Evolutionary conservation across 2,329 filamentous ascomycete genomes (phyloP).

Genomic region (Cryphonectria parasitica): DNA sequence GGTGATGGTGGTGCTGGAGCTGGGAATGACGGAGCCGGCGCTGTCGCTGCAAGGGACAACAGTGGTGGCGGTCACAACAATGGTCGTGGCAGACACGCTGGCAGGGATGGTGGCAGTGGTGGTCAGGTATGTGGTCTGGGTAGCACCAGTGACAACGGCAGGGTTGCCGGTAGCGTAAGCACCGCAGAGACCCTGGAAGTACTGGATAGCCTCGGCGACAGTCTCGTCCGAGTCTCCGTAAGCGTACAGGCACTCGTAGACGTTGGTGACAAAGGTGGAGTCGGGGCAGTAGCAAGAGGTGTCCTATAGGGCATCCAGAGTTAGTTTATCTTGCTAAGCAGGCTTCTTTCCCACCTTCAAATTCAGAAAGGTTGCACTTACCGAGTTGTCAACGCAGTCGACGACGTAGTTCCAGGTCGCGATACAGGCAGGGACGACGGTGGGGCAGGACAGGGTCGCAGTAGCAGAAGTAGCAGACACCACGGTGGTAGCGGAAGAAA

Average conservation of each 20-base stretch:
- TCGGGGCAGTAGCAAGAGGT: conserved; percentile 85
- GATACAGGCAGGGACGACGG: conserved; percentile 82
- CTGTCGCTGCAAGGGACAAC: conserved; percentile 54
- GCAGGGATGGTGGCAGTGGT: conserved; percentile 50
- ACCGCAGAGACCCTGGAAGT: conserved; percentile 92
- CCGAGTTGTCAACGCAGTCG: conserved; percentile 79
- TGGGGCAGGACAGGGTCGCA: conserved; percentile 62
- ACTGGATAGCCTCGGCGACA: conserved; percentile 73
- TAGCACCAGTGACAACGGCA: conserved; percentile 77
- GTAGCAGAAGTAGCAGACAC: conserved; percentile 43
- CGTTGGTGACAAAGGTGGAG: conserved; percentile 72
- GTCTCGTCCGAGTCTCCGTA: conserved; percentile 70
- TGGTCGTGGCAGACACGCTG: conserved; percentile 48
- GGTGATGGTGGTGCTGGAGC: conserved; percentile 56
- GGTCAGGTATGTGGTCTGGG: conserved; percentile 64
- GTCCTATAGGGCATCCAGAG: conserved; percentile 42
- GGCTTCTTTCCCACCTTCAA: neutral
- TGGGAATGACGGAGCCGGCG: conserved; percentile 51
- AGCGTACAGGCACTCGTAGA: conserved; percentile 81
- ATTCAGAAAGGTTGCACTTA: neutral
- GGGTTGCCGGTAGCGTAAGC: conserved; percentile 75
- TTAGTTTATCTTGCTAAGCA: neutral
- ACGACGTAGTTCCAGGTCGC: conserved; percentile 84
- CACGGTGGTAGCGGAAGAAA: conserved; percentile 45
- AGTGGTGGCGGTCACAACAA: conserved; percentile 54